phyloP scores from a whole-genome alignment of 768 basidiomycete genomes.

The Suillus subalutaceus region DNA sequence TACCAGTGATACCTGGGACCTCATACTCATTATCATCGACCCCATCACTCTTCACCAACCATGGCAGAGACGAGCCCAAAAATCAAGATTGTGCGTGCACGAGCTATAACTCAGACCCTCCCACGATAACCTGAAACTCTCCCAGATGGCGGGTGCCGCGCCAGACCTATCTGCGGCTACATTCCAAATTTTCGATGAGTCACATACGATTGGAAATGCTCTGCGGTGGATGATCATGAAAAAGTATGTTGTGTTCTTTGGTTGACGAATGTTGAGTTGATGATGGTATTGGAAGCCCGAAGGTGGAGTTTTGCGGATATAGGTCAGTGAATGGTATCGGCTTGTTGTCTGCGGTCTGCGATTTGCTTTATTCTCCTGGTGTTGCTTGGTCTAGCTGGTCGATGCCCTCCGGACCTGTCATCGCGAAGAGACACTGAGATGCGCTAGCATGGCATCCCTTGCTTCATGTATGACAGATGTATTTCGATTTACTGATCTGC shows the following conservation, averaged over 20 bases:
- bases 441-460: constrained; percentile 2
- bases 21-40: background rate
- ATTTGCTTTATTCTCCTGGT: background rate
- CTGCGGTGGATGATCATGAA: constrained; percentile 99
- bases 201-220: constrained; percentile 72
- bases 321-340: constrained; percentile 52
- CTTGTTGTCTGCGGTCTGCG: constrained; percentile 1
- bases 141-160: constrained; percentile 80
- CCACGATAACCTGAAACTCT: constrained; percentile 12
- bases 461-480: background rate
- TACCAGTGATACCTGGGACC: background rate
- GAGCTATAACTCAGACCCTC: background rate
- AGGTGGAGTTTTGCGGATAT: constrained; percentile 98
- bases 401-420: background rate
- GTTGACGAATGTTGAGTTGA: background rate
- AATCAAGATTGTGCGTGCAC: constrained; percentile 32
- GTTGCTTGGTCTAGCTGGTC: constrained; percentile 16
- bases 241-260: constrained; percentile 61
- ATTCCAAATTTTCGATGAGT: constrained; percentile 45
- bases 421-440: background rate
- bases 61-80: constrained; percentile 35
- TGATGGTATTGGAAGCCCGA: constrained; percentile 61
- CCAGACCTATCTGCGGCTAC: constrained; percentile 87
- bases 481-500: background rate
- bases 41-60: background rate